Base-by-base conservation (phyloP, 2,329 filamentous ascomycete species). In the Penicillium capsulatum region DNA sequence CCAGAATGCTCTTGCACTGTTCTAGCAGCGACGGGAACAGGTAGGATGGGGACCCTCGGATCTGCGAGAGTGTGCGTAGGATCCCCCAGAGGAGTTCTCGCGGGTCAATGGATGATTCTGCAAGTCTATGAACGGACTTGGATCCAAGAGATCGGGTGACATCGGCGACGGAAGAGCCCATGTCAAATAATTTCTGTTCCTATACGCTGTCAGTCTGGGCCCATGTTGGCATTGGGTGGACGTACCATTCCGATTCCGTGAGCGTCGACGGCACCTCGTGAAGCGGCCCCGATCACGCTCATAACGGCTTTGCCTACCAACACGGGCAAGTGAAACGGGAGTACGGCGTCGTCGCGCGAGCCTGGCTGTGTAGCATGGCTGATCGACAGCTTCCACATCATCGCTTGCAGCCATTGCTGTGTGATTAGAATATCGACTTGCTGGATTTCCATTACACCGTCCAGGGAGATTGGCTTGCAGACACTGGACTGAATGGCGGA, bases 231-330 rank as follows among this genome's bases (percentile, higher is more conserved):
- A 27, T 8, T 22, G 13, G 19, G 9, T n/a, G 15, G 14, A 70
- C 80, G 62, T 68, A 86, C 84, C 64, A 94, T 69, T 37, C 84
- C 84, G 27, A 86, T 79, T 17, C 83, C 83, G 48, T 91, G 75
- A 2, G 90, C 71, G 48, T 91, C 86, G 64, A 88, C 81, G 22
- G 82, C 80, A 42, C 83, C 77, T 36, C 82, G 81, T 0, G 84
- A 84, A 53, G 92, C 87, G 38, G 84, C 79, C 2, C 81, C 79
- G 3, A 84, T 81, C 64, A 90, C 79, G 7, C 75, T 75, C 48
- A 78, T 70, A 10, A 86, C 58, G 38, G 86, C 80, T 36, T 78
- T 74, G 0, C 81, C 74, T 44, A 85, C 74, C 38, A 81, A 70
- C 8, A 82, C 71, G 1, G 81, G 77, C 38, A 82, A 82, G 39